Conservation (phyloP, 2,329 filamentous ascomycete genomes). For the Hymenoscyphus scutula region DNA sequence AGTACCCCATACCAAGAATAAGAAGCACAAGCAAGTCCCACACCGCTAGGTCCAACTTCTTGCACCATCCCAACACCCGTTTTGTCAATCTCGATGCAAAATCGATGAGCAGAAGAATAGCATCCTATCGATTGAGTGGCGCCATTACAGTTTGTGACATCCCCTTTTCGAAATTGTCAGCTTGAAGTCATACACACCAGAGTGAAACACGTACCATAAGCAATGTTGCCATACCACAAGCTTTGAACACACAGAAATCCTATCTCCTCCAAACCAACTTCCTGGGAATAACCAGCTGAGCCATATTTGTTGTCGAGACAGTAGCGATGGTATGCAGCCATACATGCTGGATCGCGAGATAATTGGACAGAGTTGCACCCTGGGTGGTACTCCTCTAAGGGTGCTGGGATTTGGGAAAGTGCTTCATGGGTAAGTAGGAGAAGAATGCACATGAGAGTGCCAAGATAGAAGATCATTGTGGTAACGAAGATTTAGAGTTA, state of each 20-base stretch:
- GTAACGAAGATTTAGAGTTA: neutral
- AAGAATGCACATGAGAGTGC: neutral
- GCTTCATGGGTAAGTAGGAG: neutral
- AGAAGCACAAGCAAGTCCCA: neutral
- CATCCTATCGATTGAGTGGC: neutral
- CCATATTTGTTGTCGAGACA: neutral
- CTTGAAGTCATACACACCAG: neutral
- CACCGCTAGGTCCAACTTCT: neutral
- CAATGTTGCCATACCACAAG: neutral
- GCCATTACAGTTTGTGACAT: neutral
- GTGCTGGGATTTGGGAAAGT: neutral
- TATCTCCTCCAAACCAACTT: neutral
- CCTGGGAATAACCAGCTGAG: neutral
- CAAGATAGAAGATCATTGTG: neutral
- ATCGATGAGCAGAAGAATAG: neutral
- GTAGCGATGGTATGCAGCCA: constrained; percentile 1
- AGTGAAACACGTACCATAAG: neutral
- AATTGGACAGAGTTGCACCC: neutral
- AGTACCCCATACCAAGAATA: neutral
- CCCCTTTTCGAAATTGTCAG: neutral
- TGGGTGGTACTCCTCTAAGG: neutral
- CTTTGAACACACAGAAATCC: neutral
- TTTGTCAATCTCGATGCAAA: neutral
- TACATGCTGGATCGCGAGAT: neutral
- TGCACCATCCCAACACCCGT: neutral